phyloP scores from a whole-genome alignment of 805 yeast genomes.

The Monosporozyma yasuniensis region DNA sequence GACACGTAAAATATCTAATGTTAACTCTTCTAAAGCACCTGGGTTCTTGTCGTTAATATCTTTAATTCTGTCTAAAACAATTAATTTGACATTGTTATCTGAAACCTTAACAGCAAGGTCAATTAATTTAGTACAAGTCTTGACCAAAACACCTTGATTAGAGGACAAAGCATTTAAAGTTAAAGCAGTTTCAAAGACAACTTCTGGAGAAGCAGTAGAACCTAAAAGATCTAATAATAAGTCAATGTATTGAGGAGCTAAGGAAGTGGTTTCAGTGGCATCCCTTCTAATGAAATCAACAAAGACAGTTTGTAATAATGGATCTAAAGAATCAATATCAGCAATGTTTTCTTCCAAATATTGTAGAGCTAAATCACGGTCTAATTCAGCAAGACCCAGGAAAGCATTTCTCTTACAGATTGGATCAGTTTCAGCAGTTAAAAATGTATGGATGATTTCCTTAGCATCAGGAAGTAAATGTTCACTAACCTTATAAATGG shows the following conservation, averaged over 20 bases:
- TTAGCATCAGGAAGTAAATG: conserved; percentile 95
- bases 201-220: conserved; percentile 48
- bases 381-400: conserved; percentile 71
- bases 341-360: conserved; percentile 66
- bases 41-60: conserved; percentile 67
- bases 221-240: conserved; percentile 68
- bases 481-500: conserved; percentile 74
- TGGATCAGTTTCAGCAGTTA: conserved; percentile 79
- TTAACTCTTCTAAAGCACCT: conserved; percentile 74
- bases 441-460: conserved; percentile 63
- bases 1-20: conserved; percentile 78
- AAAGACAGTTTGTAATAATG: conserved; percentile 78
- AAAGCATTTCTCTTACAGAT: conserved; percentile 95
- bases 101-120: conserved; percentile 85
- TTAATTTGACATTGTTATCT: conserved; percentile 91
- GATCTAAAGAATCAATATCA: conserved; percentile 58
- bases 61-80: conserved; percentile 77
- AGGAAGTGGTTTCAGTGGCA: conserved; percentile 50
- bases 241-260: conserved; percentile 62
- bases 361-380: conserved; percentile 75
- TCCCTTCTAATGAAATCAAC: conserved; percentile 88
- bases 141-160: conserved; percentile 56
- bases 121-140: conserved; percentile 78
- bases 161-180: conserved; percentile 57
- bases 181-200: conserved; percentile 84